Evolutionary conservation across 2,329 filamentous ascomycete genomes (phyloP), one percentile per base, ranked within the genome.

Genomic region (Elsinoe perseae): DNA sequence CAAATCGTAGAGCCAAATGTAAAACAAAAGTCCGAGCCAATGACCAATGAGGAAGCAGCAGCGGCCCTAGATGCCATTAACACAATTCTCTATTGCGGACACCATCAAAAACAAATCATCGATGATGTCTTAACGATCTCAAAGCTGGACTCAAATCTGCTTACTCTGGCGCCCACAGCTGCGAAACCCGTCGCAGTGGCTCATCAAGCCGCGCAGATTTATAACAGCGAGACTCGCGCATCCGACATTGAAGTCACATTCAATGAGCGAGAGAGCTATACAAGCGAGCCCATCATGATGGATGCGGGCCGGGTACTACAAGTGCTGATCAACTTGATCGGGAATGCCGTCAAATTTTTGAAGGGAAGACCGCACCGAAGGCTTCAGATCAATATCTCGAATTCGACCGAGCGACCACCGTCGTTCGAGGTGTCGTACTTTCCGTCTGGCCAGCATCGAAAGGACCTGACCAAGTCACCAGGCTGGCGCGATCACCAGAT

Each of bases 121-220:
- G 73, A 76, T 58, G 74, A 77, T 56, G 68, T 77, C 5, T 64
- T 76, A 1, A 75, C 72, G 0, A 61, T 75, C 9, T 73, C 69
- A 36, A 75, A 75, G 53, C 68, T 76, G 14, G 73, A 75, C 36
- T 73, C 73, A 0, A 71, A 69, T 59, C 66, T 76, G 2, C 62
- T 77, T 1, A 64, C 64, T 0, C 57, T 66, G 18, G 60, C 61
- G 8, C 64, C 63, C 1, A 60, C 61, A n/a, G 56, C 48, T 4
- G 58, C 58, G 3, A 43, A 56, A 23, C 57, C 63, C 9, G 32
- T 60, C 10, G 54, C 55, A 10, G 56, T 64, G 2, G 56, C 64
- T 1, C 56, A 60, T 9, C 64, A 66, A 44, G 66, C 64, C 1
- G 50, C 67, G 2, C 67, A 68, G 50, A 69, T 70, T 62, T 69